Base-by-base conservation (phyloP, 805 yeast species). In the Wickerhamiella parazyma region DNA sequence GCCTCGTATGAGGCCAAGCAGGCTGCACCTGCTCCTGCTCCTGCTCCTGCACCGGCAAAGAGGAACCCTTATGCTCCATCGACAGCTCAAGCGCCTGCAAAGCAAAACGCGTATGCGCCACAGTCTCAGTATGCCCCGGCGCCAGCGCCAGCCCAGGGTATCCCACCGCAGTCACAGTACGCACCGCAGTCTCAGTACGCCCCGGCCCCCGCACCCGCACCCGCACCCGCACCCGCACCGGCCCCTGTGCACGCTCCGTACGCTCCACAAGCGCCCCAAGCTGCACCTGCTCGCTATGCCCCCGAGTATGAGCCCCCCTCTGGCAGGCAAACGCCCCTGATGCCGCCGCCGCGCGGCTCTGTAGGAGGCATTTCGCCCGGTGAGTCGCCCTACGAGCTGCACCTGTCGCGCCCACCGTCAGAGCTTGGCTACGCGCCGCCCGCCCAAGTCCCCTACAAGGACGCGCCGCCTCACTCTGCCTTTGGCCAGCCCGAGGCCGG, bases 401-500 rank as follows among this genome's bases (percentile, higher is more conserved):
- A 35, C 22, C 19, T 41, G 7, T 41, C 44, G 35, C 21, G 44
- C 6, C 44, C 44, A 3, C 44, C 44, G 7, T 33, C 38, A 4
- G 44, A 41, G 39, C 39, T 41, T 8, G 35, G 28, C 9, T 20
- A n/a, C 20, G 33, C 36, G 3, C 36, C 42, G 6, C 21, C 42
- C 5, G 21, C 36, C 3, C 31, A 25, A 31, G 22, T 33, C 8
- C 44, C 44, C 12, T 34, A 39, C 9, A 12, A 24, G 11, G 31
- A 33, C 10, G 33, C 18, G 18, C 38, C 33, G 4, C 3, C 24
- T 3, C 33, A 28, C 21, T 19, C 34, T 11, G 17, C 33, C 3
- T 33, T 20, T 25, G 24, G 8, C 8, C 28, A 25, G 10, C 4
- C 28, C n/a, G 28, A 25, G 5, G 28, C 6, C 16, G 31, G 31